Conservation (phyloP, 1,284 basidiomycete genomes). For the Uromyces viciae-fabae region DNA sequence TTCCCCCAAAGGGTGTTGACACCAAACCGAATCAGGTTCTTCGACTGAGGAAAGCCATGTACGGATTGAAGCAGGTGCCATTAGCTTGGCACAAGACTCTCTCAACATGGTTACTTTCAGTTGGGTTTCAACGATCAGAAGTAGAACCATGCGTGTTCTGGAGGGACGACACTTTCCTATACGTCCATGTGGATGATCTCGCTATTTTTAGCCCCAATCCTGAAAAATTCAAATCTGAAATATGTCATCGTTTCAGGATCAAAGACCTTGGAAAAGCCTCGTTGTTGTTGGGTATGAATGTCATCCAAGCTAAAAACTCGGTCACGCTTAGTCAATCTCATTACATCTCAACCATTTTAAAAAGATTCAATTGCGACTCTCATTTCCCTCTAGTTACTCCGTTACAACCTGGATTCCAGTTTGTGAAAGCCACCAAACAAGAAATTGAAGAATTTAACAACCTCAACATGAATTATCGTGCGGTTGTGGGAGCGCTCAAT, state of each 20-base stretch:
- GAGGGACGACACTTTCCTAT: neutral
- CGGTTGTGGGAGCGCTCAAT: too few species aligned
- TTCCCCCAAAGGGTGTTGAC: too few species aligned
- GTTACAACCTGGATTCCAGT: too few species aligned
- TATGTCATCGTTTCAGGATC: neutral
- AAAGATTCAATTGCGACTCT: too few species aligned
- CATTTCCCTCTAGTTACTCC: too few species aligned
- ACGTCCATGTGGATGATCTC: neutral
- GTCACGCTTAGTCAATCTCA: neutral
- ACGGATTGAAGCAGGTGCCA: neutral
- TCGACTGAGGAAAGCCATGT: too few species aligned
- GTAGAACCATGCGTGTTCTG: neutral
- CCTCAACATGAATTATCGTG: too few species aligned
- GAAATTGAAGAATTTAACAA: too few species aligned
- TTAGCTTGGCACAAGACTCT: neutral
- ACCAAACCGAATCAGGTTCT: too few species aligned
- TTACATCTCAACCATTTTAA: neutral
- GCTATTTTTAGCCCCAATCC: neutral
- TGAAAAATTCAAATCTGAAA: neutral
- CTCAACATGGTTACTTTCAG: neutral
- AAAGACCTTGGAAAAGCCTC: neutral
- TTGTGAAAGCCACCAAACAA: too few species aligned
- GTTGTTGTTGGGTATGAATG: neutral
- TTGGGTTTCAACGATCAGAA: neutral
- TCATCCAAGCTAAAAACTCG: neutral